Evolutionary conservation across 2,329 filamentous ascomycete genomes (phyloP), one percentile per base, ranked within the genome.

Genomic region (Polytolypa hystricis): DNA sequence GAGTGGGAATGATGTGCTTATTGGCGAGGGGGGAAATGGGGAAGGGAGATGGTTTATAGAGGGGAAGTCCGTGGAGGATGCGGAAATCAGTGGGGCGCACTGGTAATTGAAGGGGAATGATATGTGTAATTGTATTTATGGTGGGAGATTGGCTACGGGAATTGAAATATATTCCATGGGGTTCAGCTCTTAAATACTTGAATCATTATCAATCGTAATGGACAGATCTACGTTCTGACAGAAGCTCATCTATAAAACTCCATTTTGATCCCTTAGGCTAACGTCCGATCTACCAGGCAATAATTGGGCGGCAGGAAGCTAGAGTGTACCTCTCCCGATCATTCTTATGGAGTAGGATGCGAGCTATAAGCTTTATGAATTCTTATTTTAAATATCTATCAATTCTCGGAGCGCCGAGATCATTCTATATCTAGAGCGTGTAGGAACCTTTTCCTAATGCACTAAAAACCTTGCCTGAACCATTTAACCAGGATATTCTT

Each of bases 31-130:
- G 34, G 62, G 62, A 8, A 58, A 65, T 45, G 62, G 60, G 2
- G 50, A 58, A 28, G 64, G 59, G 10, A 54, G 64, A 30, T 67
- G 64, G 64, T 67, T 64, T 51, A 47, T 56, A 14, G 61, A 66
- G 26, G 61, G 54, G 1, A 52, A 58, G 8, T 56, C 65, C 47
- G 59, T 65, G 10, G 53, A 66, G 31, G 52, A 59, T 33, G 34
- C 30, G 12, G 14, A 37, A 15, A 60, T 63, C 39, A 46, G 51
- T 17, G 51, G 56, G 35, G 42, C 51, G 42, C 57, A 64, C 45
- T 60, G 57, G 53, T 61, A 35, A 48, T 27, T 37, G 11, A 30
- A 8, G 19, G 10, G 19, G 21, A 19, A 15, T 19, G 9, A 9
- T 32, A 9, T 18, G 8, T 7, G 11, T 18, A 9, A 12, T 19